Percentiles rank a stretch among this genome's conserved stretches.
Evolutionary conservation across 306 rosid genomes (phyloP).

Genomic region (Luffa aegyptiaca): DNA sequence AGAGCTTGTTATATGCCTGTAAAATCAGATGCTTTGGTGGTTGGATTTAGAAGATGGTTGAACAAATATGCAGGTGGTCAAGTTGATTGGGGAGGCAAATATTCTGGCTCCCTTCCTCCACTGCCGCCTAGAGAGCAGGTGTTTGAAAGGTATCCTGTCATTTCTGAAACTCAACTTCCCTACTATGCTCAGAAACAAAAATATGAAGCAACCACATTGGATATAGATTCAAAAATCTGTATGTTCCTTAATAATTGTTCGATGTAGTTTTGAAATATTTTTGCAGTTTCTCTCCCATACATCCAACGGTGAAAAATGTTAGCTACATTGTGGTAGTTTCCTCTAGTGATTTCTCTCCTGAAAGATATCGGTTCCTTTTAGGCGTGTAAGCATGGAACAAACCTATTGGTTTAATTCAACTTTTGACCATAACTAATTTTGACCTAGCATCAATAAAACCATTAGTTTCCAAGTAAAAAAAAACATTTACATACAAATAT

Average conservation of each 20-base stretch:
- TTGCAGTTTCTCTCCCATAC: neutral
- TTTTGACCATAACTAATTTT: neutral
- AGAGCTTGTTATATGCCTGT: slow-evolving; percentile 84
- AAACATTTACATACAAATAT: neutral
- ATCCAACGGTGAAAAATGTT: neutral
- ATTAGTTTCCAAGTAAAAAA: neutral
- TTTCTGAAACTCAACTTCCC: neutral
- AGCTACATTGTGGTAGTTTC: too few relatives aligned
- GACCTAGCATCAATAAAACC: neutral
- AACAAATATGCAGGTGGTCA: slow-evolving; percentile 65
- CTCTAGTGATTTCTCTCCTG: neutral
- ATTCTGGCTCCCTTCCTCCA: slow-evolving; percentile 32
- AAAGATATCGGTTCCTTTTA: neutral
- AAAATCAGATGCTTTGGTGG: slow-evolving; percentile 70
- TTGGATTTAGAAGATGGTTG: slow-evolving; percentile 80
- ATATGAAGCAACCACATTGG: neutral
- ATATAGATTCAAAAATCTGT: too few relatives aligned
- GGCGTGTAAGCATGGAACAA: neutral
- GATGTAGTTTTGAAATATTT: too few relatives aligned
- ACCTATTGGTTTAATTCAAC: neutral
- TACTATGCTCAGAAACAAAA: neutral
- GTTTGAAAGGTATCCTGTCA: slow-evolving; percentile 55
- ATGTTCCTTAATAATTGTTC: neutral
- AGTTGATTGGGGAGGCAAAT: slow-evolving; percentile 85
- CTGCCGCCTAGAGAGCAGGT: slow-evolving; percentile 76